Evolutionary conservation across 768 basidiomycete species (phyloP).

Genomic region (Tricholoma saponaceum): DNA sequence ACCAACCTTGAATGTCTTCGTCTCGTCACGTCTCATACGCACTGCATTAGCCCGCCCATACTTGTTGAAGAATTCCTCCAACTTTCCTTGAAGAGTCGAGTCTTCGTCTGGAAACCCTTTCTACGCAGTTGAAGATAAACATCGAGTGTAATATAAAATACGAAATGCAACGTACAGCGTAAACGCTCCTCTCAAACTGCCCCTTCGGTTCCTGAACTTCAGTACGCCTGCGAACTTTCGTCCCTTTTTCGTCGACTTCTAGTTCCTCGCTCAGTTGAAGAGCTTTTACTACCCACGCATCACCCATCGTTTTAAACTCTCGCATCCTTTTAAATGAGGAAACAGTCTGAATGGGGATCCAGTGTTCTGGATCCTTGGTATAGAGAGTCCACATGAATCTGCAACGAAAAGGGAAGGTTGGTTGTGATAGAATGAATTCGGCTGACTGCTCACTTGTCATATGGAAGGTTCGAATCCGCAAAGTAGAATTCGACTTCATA

Average conservation of each 20-base stretch:
- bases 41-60: slow-evolving; percentile 81
- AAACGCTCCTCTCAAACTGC: slow-evolving; percentile 80
- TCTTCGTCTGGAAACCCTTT: slow-evolving; percentile 83
- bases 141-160: not conserved
- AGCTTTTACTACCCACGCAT: slow-evolving; percentile 68
- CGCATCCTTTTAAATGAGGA: slow-evolving; percentile 96
- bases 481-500: slow-evolving; percentile 91
- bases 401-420: not conserved
- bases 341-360: slow-evolving; percentile 85
- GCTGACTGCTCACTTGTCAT: slow-evolving; percentile 66
- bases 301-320: slow-evolving; percentile 56
- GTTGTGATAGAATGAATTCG: not conserved
- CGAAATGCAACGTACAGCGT: slow-evolving; percentile 61
- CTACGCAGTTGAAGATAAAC: slow-evolving; percentile 32
- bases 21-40: slow-evolving; percentile 81
- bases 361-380: slow-evolving; percentile 76
- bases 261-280: slow-evolving; percentile 52
- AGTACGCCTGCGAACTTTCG: slow-evolving; percentile 70
- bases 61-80: slow-evolving; percentile 77
- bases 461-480: slow-evolving; percentile 93
- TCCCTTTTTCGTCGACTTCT: slow-evolving; percentile 70
- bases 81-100: slow-evolving; percentile 57
- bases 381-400: slow-evolving; percentile 97
- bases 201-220: slow-evolving; percentile 75
- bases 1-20: slow-evolving; percentile 83